Conservation (phyloP, 495 filamentous ascomycete genomes). For the Penicillium atrosanguineum region DNA sequence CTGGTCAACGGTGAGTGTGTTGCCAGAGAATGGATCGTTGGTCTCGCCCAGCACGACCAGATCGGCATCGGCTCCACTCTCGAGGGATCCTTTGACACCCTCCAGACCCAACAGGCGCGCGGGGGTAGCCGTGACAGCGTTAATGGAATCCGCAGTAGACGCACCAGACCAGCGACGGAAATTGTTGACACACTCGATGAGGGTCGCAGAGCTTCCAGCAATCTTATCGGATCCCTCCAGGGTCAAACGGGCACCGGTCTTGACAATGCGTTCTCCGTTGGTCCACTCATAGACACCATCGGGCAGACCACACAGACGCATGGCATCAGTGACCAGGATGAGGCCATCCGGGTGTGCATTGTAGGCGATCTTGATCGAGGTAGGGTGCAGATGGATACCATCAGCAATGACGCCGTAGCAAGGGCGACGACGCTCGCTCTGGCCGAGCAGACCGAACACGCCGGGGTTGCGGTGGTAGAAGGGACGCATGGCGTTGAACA, state of each 20-base stretch:
- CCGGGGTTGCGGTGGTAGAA: constrained; percentile 84
- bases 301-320: constrained; percentile 62
- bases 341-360: constrained; percentile 52
- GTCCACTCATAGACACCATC: constrained; percentile 79
- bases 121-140: constrained; percentile 68
- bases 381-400: constrained; percentile 61
- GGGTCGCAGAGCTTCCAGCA: constrained; percentile 65
- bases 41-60: constrained; percentile 65
- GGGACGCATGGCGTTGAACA: constrained; percentile 88
- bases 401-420: constrained; percentile 63
- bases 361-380: constrained; percentile 58
- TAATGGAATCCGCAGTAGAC: constrained; percentile 61
- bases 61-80: constrained; percentile 74
- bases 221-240: constrained; percentile 70
- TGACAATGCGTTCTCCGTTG: constrained; percentile 69
- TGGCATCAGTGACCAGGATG: constrained; percentile 61
- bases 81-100: constrained; percentile 64
- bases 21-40: constrained; percentile 39
- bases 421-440: constrained; percentile 44
- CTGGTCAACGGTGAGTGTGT: constrained; percentile 59
- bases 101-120: constrained; percentile 69
- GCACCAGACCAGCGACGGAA: constrained; percentile 70
- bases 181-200: constrained; percentile 79
- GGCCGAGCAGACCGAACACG: constrained; percentile 71
- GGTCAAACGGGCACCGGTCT: constrained; percentile 63